Base-by-base conservation (phyloP, 2,329 filamentous ascomycete species). In the Diaporthe ilicicola region DNA sequence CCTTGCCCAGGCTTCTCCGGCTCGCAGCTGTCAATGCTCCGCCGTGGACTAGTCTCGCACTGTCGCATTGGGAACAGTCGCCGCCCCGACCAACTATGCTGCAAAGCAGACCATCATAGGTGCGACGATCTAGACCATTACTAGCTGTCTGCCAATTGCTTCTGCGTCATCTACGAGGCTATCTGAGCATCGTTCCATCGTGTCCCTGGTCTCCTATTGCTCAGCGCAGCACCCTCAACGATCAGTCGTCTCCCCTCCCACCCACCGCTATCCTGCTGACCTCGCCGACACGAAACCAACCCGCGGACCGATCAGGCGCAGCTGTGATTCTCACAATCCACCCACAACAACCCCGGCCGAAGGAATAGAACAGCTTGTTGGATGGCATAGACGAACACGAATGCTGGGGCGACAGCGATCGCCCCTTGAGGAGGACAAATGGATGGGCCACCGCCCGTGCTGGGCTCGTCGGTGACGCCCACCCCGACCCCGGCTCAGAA, bases 381-480 rank as follows among this genome's bases (percentile, higher is more conserved):
- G 17, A 73, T 73, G 71, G 71, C 64, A 71, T 73, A 73, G 61
- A 48, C 54, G 19, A 62, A 19, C 62, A 75, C 77, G 77, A 73
- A 78, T 78, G 78, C 75, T 72, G 70, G 66, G 72, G 72, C 72
- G 74, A 72, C 76, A 76, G 74, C 73, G 71, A 73, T 74, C 65
- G 73, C 75, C 74, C 73, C 74, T 75, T 74, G 76, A 74, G 76
- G 77, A 78, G 75, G 79, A 76, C 76, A 77, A 75, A 80, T 81
- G 80, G 79, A 79, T 62, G 78, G 79, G 71, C 78, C 77, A 71
- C 74, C 78, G 74, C 76, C 83, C 80, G 87, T 87, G 83, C 82
- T 88, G 81, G 85, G 85, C 80, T 82, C 85, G 78, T 87, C 86
- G 74, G 83, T 84, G 75, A 87, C 84, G 74, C 85, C 87, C 77